phyloP scores from a whole-genome alignment of 371 early-diverging fungal species.

The Saksenaea oblongispora region DNA sequence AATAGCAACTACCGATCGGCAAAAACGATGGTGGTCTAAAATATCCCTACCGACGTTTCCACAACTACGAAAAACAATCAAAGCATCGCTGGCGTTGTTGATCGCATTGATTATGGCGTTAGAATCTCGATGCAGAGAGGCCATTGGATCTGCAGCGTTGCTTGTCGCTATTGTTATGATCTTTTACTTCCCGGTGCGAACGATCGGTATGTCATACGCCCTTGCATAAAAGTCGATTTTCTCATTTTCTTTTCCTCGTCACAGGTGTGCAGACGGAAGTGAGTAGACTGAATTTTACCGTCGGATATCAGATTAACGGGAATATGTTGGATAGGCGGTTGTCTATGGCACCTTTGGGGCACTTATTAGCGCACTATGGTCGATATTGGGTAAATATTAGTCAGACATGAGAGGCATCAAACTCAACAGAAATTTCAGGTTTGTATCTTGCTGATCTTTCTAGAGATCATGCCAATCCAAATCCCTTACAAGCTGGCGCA shows the following conservation, averaged over 20 bases:
- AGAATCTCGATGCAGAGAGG: slow-evolving; percentile 6
- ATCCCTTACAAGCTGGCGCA: slow-evolving; percentile 26
- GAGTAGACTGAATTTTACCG: not conserved
- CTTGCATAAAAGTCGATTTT: not conserved
- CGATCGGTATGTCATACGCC: slow-evolving; percentile 13
- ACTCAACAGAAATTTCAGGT: slow-evolving; percentile 10
- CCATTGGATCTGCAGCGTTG: slow-evolving; percentile 15
- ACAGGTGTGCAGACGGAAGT: slow-evolving; percentile 16
- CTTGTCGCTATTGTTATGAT: slow-evolving; percentile 18
- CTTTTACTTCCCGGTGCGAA: slow-evolving; percentile 27
- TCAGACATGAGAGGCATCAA: not conserved
- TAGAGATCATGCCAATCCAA: slow-evolving; percentile 17
- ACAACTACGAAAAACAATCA: slow-evolving; percentile 34
- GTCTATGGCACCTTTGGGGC: slow-evolving; percentile 20
- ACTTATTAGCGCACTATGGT: slow-evolving; percentile 21
- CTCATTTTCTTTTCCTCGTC: not conserved
- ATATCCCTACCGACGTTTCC: slow-evolving; percentile 21
- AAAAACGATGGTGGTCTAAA: not conserved
- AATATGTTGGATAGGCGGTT: not conserved
- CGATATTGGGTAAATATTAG: slow-evolving; percentile 21
- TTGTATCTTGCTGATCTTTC: slow-evolving; percentile 34
- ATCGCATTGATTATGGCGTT: slow-evolving; percentile 30
- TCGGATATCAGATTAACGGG: not conserved
- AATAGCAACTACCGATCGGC: not conserved
- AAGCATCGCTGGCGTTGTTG: slow-evolving; percentile 33